These are phyloP conservation scores for Dendrocalamus latiflorus DNA, from an alignment of 202 grass and related monocot species.

Conservation along the genomic window DNA sequence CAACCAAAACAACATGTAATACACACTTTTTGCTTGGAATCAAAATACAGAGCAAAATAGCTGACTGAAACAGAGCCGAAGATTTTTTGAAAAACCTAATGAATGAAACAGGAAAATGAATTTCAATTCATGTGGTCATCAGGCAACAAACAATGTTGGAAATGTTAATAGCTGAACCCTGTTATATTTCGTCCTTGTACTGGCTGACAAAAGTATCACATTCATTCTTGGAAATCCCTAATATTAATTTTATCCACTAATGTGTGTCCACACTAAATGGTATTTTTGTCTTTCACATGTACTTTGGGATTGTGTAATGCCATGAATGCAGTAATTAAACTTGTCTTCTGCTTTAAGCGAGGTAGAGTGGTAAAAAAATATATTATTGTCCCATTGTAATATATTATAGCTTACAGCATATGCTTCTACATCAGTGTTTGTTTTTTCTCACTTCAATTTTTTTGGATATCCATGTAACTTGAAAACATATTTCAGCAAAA, in stretches of 20 bases:
- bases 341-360: too few relatives aligned
- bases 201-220: not conserved
- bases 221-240: not conserved
- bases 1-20: not conserved
- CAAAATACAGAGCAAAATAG: not conserved
- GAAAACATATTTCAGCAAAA: not conserved
- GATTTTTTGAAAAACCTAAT: not conserved
- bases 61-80: not conserved
- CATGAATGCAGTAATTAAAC: not conserved
- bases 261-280: not conserved
- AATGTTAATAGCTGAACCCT: not conserved
- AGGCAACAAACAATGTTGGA: not conserved
- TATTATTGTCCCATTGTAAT: not conserved
- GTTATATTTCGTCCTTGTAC: not conserved
- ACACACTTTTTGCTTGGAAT: not conserved
- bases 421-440: not conserved
- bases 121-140: not conserved
- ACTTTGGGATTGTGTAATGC: not conserved
- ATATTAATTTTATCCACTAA: not conserved
- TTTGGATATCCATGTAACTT: not conserved
- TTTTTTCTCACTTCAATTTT: not conserved
- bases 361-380: not conserved
- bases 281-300: not conserved
- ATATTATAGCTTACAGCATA: not conserved
- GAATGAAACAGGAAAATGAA: not conserved